Percentiles rank a stretch among this genome's conserved stretches.
These are phyloP conservation scores for Aphanomyces astaci DNA, from an alignment of 352 stramenopile genomes.

Conservation along the genomic window DNA sequence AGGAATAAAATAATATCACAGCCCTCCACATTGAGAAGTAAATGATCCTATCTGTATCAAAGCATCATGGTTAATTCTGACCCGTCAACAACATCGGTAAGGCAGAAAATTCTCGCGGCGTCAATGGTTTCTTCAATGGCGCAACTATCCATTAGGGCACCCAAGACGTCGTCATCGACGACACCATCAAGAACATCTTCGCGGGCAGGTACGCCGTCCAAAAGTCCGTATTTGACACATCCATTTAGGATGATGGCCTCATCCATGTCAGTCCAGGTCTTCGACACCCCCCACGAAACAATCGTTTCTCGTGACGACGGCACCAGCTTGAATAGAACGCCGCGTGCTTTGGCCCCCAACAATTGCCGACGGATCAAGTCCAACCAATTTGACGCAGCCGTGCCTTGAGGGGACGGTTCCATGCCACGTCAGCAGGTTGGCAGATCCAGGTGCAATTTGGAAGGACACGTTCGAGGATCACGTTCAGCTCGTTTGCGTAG, in stretches of 20 bases:
- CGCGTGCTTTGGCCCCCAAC: neutral
- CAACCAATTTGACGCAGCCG: slow-evolving; percentile 17
- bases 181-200: neutral
- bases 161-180: neutral
- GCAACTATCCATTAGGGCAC: neutral
- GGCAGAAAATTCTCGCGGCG: neutral
- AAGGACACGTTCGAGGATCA: neutral
- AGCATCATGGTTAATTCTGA: no score
- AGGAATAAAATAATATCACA: no score
- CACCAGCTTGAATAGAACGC: neutral
- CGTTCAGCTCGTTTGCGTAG: slow-evolving; percentile 4
- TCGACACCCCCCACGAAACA: neutral
- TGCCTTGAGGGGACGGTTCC: slow-evolving; percentile 25
- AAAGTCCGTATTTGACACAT: neutral
- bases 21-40: no score
- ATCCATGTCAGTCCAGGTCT: neutral
- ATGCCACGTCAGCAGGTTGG: slow-evolving; percentile 26
- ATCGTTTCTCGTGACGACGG: neutral
- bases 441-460: slow-evolving; percentile 21
- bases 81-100: neutral
- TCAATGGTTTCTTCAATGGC: neutral
- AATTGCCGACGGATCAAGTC: neutral
- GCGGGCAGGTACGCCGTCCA: neutral
- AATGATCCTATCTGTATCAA: neutral
- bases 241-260: neutral